Evolutionary conservation across 2,329 filamentous ascomycete species (phyloP), one percentile per base, ranked within the genome.

Genomic region (Diaporthe australafricana): DNA sequence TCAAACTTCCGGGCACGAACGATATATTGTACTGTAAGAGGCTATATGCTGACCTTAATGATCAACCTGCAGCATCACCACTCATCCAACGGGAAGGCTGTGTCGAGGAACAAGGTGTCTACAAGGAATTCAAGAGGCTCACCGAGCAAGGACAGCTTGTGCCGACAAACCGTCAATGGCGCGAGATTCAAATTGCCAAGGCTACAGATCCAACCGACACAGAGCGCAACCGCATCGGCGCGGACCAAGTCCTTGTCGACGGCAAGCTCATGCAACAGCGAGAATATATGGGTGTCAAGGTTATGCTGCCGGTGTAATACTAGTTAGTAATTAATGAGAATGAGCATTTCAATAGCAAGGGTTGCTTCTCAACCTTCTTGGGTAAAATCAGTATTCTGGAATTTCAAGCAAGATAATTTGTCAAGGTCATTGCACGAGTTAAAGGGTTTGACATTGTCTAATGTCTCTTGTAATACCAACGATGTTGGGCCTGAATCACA

Each of bases 151-250:
- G 83, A 7, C 74, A 81, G 27, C 79, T 83, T 8, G 83, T 86
- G 22, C 85, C 84, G 0, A 86, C 83, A 14, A 85, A 85, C 72
- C 76, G 78, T 1, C 79, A 86, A 74, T 87, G 84, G 84, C 81
- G 85, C n/a, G 85, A 87, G 76, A 85, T 86, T 35, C 84, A 86
- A 75, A 85, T 86, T 55, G 77, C 83, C 0, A 85, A 83, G 5
- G 78, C 76, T 17, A 84, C 83, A 0, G 82, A 84, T 72, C 82
- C 83, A 1, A 85, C 84, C 0, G 83, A 84, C 73, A 80, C 79
- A 1, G 78, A 79, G 25, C 76, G 79, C 48, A 85, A 85, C 74
- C 76, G 82, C 11, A 72, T 85, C 45, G 83, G 83, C 56, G 83
- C 79, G 22, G 78, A 85, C 68, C 83, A 85, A 68, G 80, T 83